Base-by-base conservation (phyloP, 169 alveolate genomes). In the Fabrea salina region DNA sequence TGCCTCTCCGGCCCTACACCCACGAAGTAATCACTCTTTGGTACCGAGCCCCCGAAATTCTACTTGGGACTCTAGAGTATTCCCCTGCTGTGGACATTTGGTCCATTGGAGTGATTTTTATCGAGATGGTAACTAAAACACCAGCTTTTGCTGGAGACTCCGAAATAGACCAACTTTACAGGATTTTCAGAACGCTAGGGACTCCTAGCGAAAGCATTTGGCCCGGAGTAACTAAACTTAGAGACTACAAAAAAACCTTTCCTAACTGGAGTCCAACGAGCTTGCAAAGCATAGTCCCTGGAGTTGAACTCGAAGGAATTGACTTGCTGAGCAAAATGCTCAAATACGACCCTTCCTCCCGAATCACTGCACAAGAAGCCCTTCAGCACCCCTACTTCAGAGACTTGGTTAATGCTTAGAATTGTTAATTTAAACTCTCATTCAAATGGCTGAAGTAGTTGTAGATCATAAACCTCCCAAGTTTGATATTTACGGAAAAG, bases 1-100 rank as follows among this genome's bases (percentile, higher is more conserved):
- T 95, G 3, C 98, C 98, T 5, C 81, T 94, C 0, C 88, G 93
- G 59, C 92, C 95, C 43, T 94, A 92, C 68, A 94, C 97, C 19
- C 96, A 94, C 66, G 96, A 91, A 83, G 96, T 94, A 13, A 89
- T 94, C n/a, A 92, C 97, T 30, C 79, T 92, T 61, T 94, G 97
- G 96, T 94, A 94, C 67, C 83, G 97, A 64, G 95, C 97, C 0
- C 97, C 97, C 43, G 98, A 95, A 81, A 91, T 95, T n/a, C 75
- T 95, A 59, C 85, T 95, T 44, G 98, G 98, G 5, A 89, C 90
- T 56, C 88, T 89, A 57, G 91, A 92, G 72, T 95, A 95, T 84
- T 89, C 95, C 39, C 91, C 97, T 25, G 94, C 98, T 13, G 95
- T 95, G 1, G 98, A 95, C 77, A 90, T 92, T 22, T 95, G 98